A percentile compares a stretch with the other conserved stretches of the same genome.
Conservation (phyloP, 805 yeast species). For the Saccharomyces kudriavzevii region DNA sequence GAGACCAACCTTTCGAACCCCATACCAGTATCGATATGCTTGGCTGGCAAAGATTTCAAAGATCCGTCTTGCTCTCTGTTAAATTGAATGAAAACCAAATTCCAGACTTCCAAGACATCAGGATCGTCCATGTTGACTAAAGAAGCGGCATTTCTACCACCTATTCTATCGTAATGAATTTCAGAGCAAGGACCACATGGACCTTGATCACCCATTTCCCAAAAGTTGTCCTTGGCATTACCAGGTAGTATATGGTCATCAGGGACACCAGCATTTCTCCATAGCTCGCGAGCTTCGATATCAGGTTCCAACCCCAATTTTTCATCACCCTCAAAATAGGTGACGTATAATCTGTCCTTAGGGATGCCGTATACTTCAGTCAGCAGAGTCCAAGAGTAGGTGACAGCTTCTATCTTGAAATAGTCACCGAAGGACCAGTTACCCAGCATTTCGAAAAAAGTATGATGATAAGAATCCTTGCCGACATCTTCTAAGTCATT, state of each 20-base stretch:
- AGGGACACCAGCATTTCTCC: constrained; percentile 82
- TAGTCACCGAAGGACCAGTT: constrained; percentile 99
- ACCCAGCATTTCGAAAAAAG: constrained; percentile 98
- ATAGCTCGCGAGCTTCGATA: constrained; percentile 79
- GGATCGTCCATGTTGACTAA: constrained; percentile 97
- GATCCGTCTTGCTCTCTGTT: constrained; percentile 87
- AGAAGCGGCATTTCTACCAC: constrained; percentile 89
- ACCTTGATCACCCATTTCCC: constrained; percentile 99
- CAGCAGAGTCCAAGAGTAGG: constrained; percentile 83
- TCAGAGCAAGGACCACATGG: constrained; percentile 99
- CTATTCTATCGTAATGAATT: constrained; percentile 94
- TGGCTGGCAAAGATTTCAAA: constrained; percentile 77
- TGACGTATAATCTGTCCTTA: constrained; percentile 77
- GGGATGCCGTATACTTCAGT: constrained; percentile 78
- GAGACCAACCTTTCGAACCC: constrained; percentile 97
- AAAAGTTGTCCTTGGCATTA: constrained; percentile 81
- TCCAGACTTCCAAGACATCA: constrained; percentile 96
- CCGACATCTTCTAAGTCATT: constrained; percentile 98
- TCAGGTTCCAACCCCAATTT: constrained; percentile 82
- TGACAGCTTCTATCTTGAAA: constrained; percentile 89
- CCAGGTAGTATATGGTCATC: constrained; percentile 94
- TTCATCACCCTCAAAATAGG: constrained; percentile 92
- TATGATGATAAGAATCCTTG: constrained; percentile 94
- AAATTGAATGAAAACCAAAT: constrained; percentile 91
- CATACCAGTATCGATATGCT: constrained; percentile 97